A percentile compares a stretch with the other conserved stretches of the same genome.
phyloP scores from a whole-genome alignment of 306 rosid species.

The Fragaria vesca region DNA sequence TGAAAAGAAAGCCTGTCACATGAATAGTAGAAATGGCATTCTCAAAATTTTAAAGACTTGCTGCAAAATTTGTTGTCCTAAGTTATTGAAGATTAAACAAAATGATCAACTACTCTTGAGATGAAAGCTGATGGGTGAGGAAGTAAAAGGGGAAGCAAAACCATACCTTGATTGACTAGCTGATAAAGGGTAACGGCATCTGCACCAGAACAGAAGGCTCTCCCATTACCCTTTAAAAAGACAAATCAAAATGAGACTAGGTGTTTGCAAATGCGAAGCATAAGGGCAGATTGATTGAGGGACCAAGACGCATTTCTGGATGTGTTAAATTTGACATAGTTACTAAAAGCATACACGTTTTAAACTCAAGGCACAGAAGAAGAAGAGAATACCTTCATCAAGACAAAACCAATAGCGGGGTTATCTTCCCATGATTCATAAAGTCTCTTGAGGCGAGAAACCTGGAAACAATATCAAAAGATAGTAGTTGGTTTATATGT shows the following conservation, averaged over 20 bases:
- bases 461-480: slow-evolving; percentile 42
- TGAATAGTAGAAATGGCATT: neutral
- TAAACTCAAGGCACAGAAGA: neutral
- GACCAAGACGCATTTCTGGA: neutral
- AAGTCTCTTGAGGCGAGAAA: slow-evolving; percentile 69
- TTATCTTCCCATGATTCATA: slow-evolving; percentile 97
- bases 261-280: slow-evolving; percentile 16
- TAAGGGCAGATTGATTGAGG: neutral
- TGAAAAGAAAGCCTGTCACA: slow-evolving; percentile 9
- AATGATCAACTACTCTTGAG: neutral
- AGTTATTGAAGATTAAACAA: neutral
- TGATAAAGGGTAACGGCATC: slow-evolving; percentile 76
- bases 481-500: neutral
- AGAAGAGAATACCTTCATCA: slow-evolving; percentile 67
- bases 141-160: neutral
- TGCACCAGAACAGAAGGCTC: slow-evolving; percentile 84
- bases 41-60: neutral
- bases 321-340: neutral
- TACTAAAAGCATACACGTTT: neutral
- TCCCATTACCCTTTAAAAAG: slow-evolving; percentile 79
- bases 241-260: slow-evolving; percentile 38
- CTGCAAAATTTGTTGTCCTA: neutral
- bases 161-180: slow-evolving; percentile 56
- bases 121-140: neutral
- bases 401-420: slow-evolving; percentile 78